Conservation (phyloP, 768 basidiomycete species). For the Gyrodon lividus region DNA sequence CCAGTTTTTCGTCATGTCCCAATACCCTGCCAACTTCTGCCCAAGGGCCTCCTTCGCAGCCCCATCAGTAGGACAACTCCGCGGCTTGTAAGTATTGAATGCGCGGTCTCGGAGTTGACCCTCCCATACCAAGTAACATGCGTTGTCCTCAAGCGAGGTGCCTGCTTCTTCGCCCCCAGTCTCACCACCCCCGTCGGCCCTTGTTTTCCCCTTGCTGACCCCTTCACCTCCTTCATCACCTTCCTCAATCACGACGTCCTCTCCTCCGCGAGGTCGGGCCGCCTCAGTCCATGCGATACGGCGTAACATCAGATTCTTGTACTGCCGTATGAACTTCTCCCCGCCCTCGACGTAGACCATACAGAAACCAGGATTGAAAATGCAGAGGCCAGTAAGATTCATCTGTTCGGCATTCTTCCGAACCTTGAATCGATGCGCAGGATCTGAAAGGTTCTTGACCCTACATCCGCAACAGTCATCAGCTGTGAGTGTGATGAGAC, state of each 20-base stretch:
- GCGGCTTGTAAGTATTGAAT: constrained; percentile 79
- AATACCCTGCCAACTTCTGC: constrained; percentile 81
- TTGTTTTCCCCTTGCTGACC: constrained; percentile 29
- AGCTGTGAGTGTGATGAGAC: background rate
- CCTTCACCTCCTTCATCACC: constrained; percentile 40
- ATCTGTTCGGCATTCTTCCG: constrained; percentile 94
- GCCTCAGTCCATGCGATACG: constrained; percentile 95
- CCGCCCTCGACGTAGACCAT: constrained; percentile 95
- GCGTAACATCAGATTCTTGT: constrained; percentile 80
- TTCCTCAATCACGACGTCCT: constrained; percentile 67
- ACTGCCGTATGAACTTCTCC: constrained; percentile 78
- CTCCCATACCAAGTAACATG: constrained; percentile 91
- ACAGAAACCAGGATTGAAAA: constrained; percentile 87
- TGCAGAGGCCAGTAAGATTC: constrained; percentile 82
- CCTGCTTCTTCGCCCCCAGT: constrained; percentile 19
- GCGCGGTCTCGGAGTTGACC: constrained; percentile 80
- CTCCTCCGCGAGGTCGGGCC: constrained; percentile 72
- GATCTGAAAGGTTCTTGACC: constrained; percentile 86
- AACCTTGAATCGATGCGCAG: constrained; percentile 93
- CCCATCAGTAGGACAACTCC: constrained; percentile 79
- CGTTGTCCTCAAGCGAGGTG: constrained; percentile 76
- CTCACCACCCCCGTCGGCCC: constrained; percentile 30
- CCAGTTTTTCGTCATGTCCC: constrained; percentile 95
- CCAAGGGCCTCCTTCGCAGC: constrained; percentile 87
- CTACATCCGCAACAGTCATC: constrained; percentile 37